Evolutionary conservation across 192 early-diverging fungal species (phyloP).

Genomic region (Chytriomyces sp.): DNA sequence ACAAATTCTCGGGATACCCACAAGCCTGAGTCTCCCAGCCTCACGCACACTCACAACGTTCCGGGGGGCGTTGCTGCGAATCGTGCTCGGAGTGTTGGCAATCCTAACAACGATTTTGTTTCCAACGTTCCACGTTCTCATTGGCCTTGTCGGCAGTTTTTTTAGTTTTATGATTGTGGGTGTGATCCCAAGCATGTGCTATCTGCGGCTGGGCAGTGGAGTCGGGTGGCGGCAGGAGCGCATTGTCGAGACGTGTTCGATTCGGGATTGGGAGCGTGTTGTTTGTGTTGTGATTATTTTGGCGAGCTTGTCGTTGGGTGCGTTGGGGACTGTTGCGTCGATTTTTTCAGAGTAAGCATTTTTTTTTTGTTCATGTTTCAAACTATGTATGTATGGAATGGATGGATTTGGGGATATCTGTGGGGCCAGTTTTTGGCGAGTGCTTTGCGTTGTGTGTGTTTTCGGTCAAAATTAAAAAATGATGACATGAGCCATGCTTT

Average conservation of each 20-base stretch:
- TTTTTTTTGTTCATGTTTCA: background rate
- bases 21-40: conserved; percentile 11
- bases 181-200: conserved; percentile 57
- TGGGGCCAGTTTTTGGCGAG: background rate
- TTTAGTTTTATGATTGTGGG: conserved; percentile 60
- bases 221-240: conserved; percentile 17
- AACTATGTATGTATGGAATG: too few relatives aligned
- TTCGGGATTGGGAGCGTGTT: conserved; percentile 17
- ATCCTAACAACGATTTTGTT: conserved; percentile 53
- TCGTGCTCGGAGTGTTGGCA: conserved; percentile 14
- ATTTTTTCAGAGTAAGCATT: conserved; percentile 9
- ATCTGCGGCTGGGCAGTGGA: conserved; percentile 49
- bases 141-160: conserved; percentile 62
- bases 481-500: too few relatives aligned
- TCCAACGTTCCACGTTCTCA: conserved; percentile 71
- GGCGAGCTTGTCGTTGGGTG: conserved; percentile 35
- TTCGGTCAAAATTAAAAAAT: too few relatives aligned
- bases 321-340: conserved; percentile 23
- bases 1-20: conserved; percentile 11
- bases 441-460: too few relatives aligned
- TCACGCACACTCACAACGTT: background rate
- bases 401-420: too few relatives aligned
- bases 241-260: conserved; percentile 8
- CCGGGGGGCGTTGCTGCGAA: conserved; percentile 6
- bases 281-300: conserved; percentile 36